Evolutionary conservation across 805 yeast species (phyloP), one percentile per base, ranked within the genome.

Genomic region (Blastobotrys mokoenaii): DNA sequence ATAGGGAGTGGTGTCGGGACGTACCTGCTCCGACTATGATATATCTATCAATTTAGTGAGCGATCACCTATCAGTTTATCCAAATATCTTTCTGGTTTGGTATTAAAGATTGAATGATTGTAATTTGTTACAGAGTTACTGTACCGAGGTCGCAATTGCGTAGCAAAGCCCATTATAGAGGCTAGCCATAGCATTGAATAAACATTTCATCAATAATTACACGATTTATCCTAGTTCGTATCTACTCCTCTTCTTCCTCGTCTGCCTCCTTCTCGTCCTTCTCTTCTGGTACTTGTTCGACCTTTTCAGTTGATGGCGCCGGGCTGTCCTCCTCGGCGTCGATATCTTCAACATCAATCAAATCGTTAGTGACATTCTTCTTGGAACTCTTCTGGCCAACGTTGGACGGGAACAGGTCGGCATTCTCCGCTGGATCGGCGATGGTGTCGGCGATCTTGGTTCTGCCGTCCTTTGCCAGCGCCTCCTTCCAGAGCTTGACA

Each of bases 401-500:
- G 29, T 53, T 51, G 14, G 42, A 40, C 3, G 76, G 72, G 51
- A 69, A 68, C 17, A 55, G 53, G 9, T 53, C 64, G 11, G 58
- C 47, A 37, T 63, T 64, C 11, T 56, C 65, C 17, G 52, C 60
- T 3, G 79, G 78, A 17, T 66, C 62, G 41, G 68, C 58, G 45
- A 89, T 68, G 64, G 90, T 74, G 9, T 75, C 79, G 44, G 89
- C 80, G 40, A 85, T 68, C 43, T 70, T 66, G 1, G 61, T 60
- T 54, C 83, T 79, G 34, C 82, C 84, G 33, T 67, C 63, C 11
- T 64, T 57, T 1, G 44, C 58, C 47, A 90, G 70, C 38, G 70
- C 62, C 12, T 69, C 63, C 64, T 84, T 84, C 97, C 98, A 90
- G 46, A 67, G 61, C 10, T 67, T 66, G 31, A 85, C 76, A 22